Evolutionary conservation across 768 basidiomycete genomes (phyloP), one percentile per base, ranked within the genome.

Genomic region (Flagelloscypha sp.): DNA sequence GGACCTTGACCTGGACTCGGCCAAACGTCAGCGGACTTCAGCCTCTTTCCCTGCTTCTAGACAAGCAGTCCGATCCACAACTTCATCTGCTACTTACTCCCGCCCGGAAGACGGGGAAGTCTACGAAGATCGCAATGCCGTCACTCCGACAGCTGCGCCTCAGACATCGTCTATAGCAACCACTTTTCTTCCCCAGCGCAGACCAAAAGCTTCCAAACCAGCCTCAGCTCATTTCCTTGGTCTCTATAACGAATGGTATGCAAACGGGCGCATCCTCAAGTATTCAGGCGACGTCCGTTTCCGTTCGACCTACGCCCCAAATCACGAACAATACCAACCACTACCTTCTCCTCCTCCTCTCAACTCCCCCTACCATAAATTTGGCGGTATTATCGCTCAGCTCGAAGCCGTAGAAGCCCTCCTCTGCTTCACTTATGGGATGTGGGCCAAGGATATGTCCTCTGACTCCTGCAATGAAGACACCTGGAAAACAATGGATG

Each of bases 231-330:
- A 77, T 47, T 77, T 66, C 50, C 75, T 82, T 35, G 61, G 58
- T 24, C 61, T 85, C 27, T 74, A 85, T 48, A 72, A 81, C 52
- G 76, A 69, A 50, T 88, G 84, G 51, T 76, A 84, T 46, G 58
- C 57, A 3, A 69, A 72, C 13, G 87, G 82, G 15, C 76, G 84
- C 38, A 61, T 68, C 45, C 79, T 90, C 53, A 88, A 90, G 58
- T 86, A 84, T 52, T 86, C 85, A 1, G 84, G 85, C 17, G 82
- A 86, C 50, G 72, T 77, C 29, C 78, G 85, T 24, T 77, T 84
- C 47, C 77, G 74, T 73, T 81, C 84, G 12, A 77, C 80, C 24
- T 84, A 74, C 49, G 70, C 76, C 18, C 64, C 75, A 4, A 65
- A 68, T 2, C 73, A 79, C 56, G 72, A 70, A 49, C 75, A 79